Conservation (phyloP, 2,329 filamentous ascomycete species). For the Fusarium decemcellulare region DNA sequence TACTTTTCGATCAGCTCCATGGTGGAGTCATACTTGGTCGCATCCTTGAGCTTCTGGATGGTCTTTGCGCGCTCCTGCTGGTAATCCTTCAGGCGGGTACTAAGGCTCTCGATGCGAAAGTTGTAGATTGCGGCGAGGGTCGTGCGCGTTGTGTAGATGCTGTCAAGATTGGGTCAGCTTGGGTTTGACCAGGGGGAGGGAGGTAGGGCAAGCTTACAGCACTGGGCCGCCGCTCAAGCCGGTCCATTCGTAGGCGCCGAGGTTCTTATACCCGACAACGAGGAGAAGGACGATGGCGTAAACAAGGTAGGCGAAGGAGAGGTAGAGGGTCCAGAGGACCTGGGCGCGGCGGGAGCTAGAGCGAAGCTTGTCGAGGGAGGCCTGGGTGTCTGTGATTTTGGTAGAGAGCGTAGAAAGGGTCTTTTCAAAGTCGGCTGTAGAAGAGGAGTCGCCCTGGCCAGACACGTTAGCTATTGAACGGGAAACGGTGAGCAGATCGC, state of each 20-base stretch:
- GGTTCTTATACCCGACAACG: constrained; percentile 86
- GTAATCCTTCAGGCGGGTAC: constrained; percentile 78
- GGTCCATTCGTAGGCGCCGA: constrained; percentile 83
- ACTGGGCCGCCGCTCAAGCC: constrained; percentile 84
- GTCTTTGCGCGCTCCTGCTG: constrained; percentile 86
- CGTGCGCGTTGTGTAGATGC: constrained; percentile 84
- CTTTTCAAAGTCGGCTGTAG: constrained; percentile 94
- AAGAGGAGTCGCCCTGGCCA: constrained; percentile 80
- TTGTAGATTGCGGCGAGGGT: constrained; percentile 80
- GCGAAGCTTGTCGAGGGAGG: constrained; percentile 80
- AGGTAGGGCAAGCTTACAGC: constrained; percentile 66
- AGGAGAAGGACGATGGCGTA: constrained; percentile 86
- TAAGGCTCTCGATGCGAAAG: constrained; percentile 81
- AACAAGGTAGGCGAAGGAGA: constrained; percentile 90
- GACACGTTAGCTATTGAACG: constrained; percentile 25
- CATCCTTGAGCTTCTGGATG: constrained; percentile 94
- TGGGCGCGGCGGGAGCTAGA: constrained; percentile 82
- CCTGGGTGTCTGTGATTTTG: constrained; percentile 84
- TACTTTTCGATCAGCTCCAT: constrained; percentile 96
- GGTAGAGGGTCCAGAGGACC: constrained; percentile 91
- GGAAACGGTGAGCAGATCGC: background rate
- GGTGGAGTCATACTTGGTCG: constrained; percentile 96
- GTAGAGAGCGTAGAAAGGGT: constrained; percentile 83
- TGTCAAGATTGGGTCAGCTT: constrained; percentile 53
- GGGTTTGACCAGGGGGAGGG: background rate